A percentile compares a stretch with the other conserved stretches of the same genome.
These are phyloP conservation scores for Tricholoma flavovirens DNA, from an alignment of 768 basidiomycete species.

Conservation along the genomic window DNA sequence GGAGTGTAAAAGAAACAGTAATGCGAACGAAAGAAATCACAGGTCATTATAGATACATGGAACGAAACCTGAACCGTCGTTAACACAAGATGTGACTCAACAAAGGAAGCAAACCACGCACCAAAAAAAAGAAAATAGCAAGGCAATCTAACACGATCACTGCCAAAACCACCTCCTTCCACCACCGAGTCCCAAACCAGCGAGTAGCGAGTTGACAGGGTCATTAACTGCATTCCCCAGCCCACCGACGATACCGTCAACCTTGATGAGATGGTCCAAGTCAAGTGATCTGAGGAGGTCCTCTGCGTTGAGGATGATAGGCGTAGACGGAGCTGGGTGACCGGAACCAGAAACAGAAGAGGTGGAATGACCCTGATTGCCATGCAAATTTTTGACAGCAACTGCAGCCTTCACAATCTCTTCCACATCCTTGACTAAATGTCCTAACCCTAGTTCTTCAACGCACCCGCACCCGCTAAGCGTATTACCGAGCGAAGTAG, in stretches of 20 bases:
- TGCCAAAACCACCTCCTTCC: conserved; percentile 7
- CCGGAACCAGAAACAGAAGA: neutral
- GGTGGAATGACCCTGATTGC: neutral
- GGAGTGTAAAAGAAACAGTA: neutral
- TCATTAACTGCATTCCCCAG: conserved; percentile 5
- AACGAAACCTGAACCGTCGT: neutral
- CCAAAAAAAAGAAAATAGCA: neutral
- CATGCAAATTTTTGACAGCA: conserved; percentile 9
- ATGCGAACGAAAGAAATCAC: conserved; percentile 1
- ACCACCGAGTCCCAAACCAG: conserved; percentile 9
- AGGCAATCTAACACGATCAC: neutral
- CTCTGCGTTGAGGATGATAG: conserved; percentile 13
- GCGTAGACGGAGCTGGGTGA: neutral
- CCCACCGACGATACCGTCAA: conserved; percentile 9
- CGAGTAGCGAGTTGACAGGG: conserved; percentile 8
- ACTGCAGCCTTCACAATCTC: conserved; percentile 9
- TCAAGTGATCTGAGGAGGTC: conserved; percentile 12
- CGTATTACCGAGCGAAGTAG: neutral
- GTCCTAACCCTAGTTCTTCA: conserved; percentile 7
- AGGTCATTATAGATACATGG: neutral
- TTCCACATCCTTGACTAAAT: conserved; percentile 8
- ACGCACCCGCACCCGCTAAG: conserved; percentile 11
- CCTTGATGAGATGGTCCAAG: conserved; percentile 4
- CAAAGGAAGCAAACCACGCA: neutral
- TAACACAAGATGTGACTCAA: neutral